Evolutionary conservation across 306 rosid species (phyloP).

Genomic region (Rubus idaeus): DNA sequence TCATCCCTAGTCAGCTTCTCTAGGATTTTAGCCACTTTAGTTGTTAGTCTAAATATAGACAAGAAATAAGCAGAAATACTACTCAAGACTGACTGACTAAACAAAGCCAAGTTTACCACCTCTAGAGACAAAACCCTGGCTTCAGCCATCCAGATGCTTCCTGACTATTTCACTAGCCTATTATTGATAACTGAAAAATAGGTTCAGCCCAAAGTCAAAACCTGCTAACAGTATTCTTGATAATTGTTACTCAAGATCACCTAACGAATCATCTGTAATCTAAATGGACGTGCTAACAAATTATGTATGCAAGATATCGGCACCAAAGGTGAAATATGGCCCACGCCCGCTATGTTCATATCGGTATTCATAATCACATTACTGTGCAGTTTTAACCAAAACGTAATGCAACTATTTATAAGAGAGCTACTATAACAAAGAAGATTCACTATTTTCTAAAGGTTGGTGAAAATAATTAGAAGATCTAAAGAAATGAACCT

Average conservation of each 20-base stretch:
- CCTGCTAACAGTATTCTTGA: background rate
- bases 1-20: background rate
- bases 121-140: background rate
- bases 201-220: background rate
- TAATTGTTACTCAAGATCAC: background rate
- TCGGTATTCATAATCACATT: background rate
- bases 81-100: background rate
- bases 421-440: background rate
- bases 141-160: background rate
- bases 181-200: background rate
- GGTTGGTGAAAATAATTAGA: background rate
- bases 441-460: background rate
- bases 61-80: background rate
- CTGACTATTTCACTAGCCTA: background rate
- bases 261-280: background rate
- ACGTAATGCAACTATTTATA: background rate
- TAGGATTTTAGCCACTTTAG: background rate
- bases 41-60: background rate
- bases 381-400: background rate
- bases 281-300: background rate
- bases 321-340: background rate
- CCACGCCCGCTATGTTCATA: background rate
- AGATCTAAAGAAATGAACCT: conserved; percentile 45
- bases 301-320: background rate
- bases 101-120: background rate